phyloP scores from a whole-genome alignment of 148 eudicot genomes.

The Nepenthes gracilis region DNA sequence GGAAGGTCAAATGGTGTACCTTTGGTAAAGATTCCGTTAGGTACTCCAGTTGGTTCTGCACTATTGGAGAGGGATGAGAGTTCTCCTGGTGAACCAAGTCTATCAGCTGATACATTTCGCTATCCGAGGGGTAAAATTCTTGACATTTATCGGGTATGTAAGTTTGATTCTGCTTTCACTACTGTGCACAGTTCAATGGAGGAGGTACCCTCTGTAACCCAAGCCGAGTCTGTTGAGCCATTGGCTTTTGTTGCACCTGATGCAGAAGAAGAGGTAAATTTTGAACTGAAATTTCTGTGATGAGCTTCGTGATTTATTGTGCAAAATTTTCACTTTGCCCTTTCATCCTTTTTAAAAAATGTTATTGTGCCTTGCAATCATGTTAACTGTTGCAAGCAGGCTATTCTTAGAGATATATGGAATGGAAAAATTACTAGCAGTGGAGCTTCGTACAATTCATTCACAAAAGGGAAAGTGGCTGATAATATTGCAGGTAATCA shows the following conservation, averaged over 20 bases:
- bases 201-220: conserved; percentile 47
- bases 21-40: conserved; percentile 29
- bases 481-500: conserved; percentile 45
- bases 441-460: conserved; percentile 42
- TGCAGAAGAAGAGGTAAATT: conserved; percentile 61
- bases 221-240: conserved; percentile 43
- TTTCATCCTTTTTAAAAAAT: not conserved
- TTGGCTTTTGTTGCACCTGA: conserved; percentile 70
- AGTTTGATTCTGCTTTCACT: conserved; percentile 30
- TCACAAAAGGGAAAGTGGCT: conserved; percentile 33
- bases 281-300: not conserved
- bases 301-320: not conserved
- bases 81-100: conserved; percentile 48
- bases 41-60: conserved; percentile 32
- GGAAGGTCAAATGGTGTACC: conserved; percentile 51
- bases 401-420: conserved; percentile 52
- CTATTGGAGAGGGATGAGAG: conserved; percentile 29
- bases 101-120: conserved; percentile 31
- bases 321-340: not conserved
- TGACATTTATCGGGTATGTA: conserved; percentile 75
- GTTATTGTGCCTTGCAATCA: not conserved
- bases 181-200: conserved; percentile 35
- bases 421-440: conserved; percentile 57
- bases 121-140: conserved; percentile 93
- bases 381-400: conserved; percentile 21